These are phyloP conservation scores for Epichloe typhina DNA, from an alignment of 2,329 filamentous ascomycete genomes.

Conservation along the genomic window DNA sequence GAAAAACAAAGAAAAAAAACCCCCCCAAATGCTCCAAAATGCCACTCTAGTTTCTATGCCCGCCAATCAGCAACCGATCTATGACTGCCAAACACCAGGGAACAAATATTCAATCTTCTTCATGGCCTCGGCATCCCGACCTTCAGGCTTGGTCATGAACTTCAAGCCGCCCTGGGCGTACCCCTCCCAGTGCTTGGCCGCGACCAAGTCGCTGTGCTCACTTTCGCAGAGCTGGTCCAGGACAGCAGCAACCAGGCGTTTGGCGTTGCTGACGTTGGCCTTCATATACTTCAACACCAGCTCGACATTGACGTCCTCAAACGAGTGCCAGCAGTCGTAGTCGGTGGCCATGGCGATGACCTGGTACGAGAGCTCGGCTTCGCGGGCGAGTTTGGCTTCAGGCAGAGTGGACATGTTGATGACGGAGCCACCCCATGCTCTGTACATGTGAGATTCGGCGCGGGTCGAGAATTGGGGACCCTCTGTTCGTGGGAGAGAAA, in stretches of 20 bases:
- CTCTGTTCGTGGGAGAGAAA: conserved; percentile 38
- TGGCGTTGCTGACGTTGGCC: conserved; percentile 80
- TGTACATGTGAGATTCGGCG: conserved; percentile 91
- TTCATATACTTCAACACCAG: conserved; percentile 98
- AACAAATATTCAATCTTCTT: conserved; percentile 80
- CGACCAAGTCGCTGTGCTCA: conserved; percentile 61
- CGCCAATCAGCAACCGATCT: neutral
- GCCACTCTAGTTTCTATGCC: neutral
- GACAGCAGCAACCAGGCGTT: conserved; percentile 71
- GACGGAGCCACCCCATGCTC: conserved; percentile 80
- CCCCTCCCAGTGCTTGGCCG: conserved; percentile 70
- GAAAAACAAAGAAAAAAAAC: neutral
- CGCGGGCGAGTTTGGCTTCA: conserved; percentile 88
- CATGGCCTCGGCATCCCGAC: conserved; percentile 59
- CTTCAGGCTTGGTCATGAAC: conserved; percentile 69
- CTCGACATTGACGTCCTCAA: conserved; percentile 77
- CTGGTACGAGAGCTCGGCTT: conserved; percentile 93
- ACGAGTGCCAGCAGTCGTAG: conserved; percentile 94
- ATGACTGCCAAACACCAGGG: conserved; percentile 56
- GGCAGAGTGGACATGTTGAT: conserved; percentile 98
- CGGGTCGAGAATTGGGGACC: conserved; percentile 97
- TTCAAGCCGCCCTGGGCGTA: conserved; percentile 63
- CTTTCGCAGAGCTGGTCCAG: conserved; percentile 72
- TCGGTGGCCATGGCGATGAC: conserved; percentile 99
- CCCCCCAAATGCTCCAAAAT: neutral